These are phyloP conservation scores for Apiotrichum siamense DNA, from an alignment of 1,284 basidiomycete species.

Conservation along the genomic window DNA sequence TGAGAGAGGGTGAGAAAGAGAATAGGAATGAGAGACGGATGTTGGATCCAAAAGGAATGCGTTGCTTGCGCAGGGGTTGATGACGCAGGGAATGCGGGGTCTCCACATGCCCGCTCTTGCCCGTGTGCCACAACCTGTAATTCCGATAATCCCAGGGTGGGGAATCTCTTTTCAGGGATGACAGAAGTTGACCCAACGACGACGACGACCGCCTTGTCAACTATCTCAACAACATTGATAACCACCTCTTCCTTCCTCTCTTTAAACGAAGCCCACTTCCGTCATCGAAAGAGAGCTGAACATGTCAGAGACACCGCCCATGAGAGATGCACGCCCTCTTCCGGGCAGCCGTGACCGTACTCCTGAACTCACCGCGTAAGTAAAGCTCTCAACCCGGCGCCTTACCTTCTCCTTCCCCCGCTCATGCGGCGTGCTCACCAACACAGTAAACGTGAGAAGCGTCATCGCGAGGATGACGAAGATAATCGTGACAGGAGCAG, in stretches of 20 bases:
- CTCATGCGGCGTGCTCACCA: neutral
- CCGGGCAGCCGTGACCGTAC: constrained; percentile 30
- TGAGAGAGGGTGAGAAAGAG: neutral
- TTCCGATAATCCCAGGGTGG: neutral
- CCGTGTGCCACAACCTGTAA: neutral
- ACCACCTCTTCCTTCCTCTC: neutral
- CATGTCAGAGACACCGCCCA: constrained; percentile 34
- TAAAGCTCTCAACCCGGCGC: neutral
- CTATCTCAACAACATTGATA: neutral
- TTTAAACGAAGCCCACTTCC: no score
- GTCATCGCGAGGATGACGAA: constrained; percentile 48
- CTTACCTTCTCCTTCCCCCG: neutral
- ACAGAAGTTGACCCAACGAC: no score
- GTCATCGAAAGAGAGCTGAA: no score
- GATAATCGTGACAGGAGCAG: constrained; percentile 39
- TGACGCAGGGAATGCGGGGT: neutral
- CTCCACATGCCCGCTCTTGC: neutral
- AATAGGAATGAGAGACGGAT: neutral
- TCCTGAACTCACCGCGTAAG: constrained; percentile 41
- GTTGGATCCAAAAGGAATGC: no score
- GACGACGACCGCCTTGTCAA: neutral
- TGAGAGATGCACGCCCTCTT: constrained; percentile 10
- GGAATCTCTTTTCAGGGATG: no score
- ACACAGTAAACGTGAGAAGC: constrained; percentile 46
- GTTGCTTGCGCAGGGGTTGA: no score